phyloP scores from a whole-genome alignment of 2,329 filamentous ascomycete species.

The Aspergillus terreus region DNA sequence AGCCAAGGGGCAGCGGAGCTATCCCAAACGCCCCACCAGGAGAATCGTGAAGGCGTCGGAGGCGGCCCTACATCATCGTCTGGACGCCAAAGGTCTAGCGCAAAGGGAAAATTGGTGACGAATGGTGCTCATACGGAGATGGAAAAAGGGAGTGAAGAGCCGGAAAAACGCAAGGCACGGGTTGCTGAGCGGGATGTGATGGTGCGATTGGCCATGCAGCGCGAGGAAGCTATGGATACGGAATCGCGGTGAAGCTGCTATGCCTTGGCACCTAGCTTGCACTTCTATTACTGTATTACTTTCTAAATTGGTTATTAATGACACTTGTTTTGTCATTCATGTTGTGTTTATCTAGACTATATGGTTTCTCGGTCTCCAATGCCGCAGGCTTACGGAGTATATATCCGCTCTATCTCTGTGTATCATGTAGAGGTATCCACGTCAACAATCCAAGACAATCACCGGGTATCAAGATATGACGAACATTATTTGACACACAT shows the following conservation, averaged over 20 bases:
- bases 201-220: constrained; percentile 35
- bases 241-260: constrained; percentile 18
- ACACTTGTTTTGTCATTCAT: neutral
- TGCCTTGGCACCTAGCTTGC: neutral
- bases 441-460: too few species aligned
- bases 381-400: too few species aligned
- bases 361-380: too few species aligned
- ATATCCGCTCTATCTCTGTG: too few species aligned
- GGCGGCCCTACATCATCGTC: neutral
- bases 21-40: neutral
- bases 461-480: too few species aligned
- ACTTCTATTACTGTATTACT: constrained; percentile 14
- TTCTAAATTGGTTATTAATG: constrained; percentile 1
- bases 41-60: neutral
- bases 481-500: constrained; percentile 52
- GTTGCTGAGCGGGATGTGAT: constrained; percentile 32
- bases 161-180: constrained; percentile 30
- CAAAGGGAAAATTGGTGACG: neutral
- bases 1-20: neutral
- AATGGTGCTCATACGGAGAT: constrained; percentile 6
- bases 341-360: too few species aligned
- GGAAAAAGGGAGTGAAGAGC: constrained; percentile 3
- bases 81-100: neutral
- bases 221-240: constrained; percentile 37
- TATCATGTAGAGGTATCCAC: too few species aligned